These are phyloP conservation scores for Sarocladium brachiariae DNA, from an alignment of 2,329 filamentous ascomycete genomes.

Conservation along the genomic window DNA sequence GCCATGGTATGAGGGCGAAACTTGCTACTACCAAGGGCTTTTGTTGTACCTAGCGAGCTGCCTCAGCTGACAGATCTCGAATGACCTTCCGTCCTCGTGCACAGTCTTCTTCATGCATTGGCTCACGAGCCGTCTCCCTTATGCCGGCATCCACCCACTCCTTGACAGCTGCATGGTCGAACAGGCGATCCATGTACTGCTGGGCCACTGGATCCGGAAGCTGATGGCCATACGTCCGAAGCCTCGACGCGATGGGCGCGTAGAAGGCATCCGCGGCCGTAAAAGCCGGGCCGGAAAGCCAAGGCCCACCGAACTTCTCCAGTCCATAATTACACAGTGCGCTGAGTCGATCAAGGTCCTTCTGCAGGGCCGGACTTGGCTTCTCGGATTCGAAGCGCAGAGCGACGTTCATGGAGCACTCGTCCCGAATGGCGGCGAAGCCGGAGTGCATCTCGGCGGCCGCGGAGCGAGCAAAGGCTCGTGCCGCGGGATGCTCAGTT, in stretches of 20 bases:
- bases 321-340: conserved; percentile 32
- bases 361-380: conserved; percentile 22
- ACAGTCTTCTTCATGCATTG: conserved; percentile 28
- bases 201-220: conserved; percentile 20
- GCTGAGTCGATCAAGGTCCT: conserved; percentile 29
- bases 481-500: conserved; percentile 23
- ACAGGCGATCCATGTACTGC: conserved; percentile 28
- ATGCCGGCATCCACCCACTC: conserved; percentile 32
- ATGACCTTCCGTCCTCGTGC: conserved; percentile 25
- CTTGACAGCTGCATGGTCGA: conserved; percentile 27
- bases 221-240: conserved; percentile 29
- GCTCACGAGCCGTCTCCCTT: conserved; percentile 30
- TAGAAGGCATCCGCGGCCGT: conserved; percentile 34
- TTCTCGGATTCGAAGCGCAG: conserved; percentile 27
- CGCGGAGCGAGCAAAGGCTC: conserved; percentile 36
- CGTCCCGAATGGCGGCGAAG: conserved; percentile 32
- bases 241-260: conserved; percentile 32
- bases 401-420: conserved; percentile 36
- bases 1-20: too few relatives aligned
- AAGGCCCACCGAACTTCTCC: conserved; percentile 33
- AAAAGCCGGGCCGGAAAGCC: conserved; percentile 31
- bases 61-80: conserved; percentile 19
- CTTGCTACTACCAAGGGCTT: too few relatives aligned
- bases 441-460: conserved; percentile 41
- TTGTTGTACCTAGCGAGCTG: neutral